phyloP scores from a whole-genome alignment of 208 protist genomes.

The Leishmania major region DNA sequence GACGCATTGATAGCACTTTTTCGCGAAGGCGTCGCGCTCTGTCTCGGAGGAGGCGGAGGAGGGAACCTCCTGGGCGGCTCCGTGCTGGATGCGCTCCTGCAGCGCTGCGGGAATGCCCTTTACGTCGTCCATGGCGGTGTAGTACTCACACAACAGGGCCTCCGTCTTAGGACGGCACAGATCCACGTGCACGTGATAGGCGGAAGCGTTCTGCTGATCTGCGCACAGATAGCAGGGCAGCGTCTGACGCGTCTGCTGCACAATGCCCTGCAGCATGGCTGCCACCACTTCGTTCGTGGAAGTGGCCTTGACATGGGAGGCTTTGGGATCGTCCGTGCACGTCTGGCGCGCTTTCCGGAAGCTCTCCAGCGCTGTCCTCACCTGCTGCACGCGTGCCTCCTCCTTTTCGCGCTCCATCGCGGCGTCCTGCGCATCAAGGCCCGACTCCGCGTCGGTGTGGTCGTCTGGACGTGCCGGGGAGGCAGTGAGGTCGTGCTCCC shows the following conservation, averaged over 20 bases:
- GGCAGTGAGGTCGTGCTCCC: slow-evolving; percentile 30
- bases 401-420: slow-evolving; percentile 21
- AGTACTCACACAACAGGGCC: slow-evolving; percentile 41
- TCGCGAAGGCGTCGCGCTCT: slow-evolving; percentile 38
- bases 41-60: slow-evolving; percentile 24
- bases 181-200: slow-evolving; percentile 64
- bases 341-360: slow-evolving; percentile 13
- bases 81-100: slow-evolving; percentile 16
- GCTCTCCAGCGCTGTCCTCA: slow-evolving; percentile 16
- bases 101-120: slow-evolving; percentile 21
- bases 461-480: slow-evolving; percentile 15
- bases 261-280: slow-evolving; percentile 61
- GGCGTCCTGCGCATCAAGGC: slow-evolving; percentile 15
- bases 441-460: slow-evolving; percentile 9
- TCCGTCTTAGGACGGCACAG: slow-evolving; percentile 43
- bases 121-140: slow-evolving; percentile 4
- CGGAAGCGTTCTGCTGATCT: slow-evolving; percentile 47
- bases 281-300: slow-evolving; percentile 43
- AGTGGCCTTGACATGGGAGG: slow-evolving; percentile 1
- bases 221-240: slow-evolving; percentile 80
- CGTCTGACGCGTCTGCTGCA: slow-evolving; percentile 65
- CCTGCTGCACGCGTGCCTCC: slow-evolving; percentile 20
- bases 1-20: slow-evolving; percentile 51
- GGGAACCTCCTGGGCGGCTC: slow-evolving; percentile 25
- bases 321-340: background rate